Evolutionary conservation across 768 basidiomycete genomes (phyloP), one percentile per base, ranked within the genome.

Genomic region (Amanita molliuscula): DNA sequence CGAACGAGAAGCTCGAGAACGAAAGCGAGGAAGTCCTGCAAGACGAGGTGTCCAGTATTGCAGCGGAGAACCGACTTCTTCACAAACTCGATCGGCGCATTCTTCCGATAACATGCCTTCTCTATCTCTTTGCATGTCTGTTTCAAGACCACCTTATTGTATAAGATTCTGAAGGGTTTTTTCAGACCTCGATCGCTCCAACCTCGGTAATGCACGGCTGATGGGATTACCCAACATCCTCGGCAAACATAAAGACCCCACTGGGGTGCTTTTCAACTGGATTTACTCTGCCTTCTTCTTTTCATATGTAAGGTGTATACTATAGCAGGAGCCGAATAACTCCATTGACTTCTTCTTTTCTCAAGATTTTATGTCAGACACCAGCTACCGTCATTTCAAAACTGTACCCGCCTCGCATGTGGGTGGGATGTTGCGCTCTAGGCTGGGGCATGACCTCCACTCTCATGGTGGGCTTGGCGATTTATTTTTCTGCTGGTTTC

Each of bases 391-490:
- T 86, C 23, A 53, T 65, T 0, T 82, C 84, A 18, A 89, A 88
- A 59, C 68, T 88, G 11, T 77, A 77, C 52, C 80, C 75, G 7
- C 87, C 87, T 3, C 73, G 78, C 13, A 59, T 76, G 42, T 89
- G 81, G 80, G 73, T 88, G 50, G 82, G 81, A 13, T 64, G 63
- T 15, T 71, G 79, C 33, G 79, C 84, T 0, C 62, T 84, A 4
- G 83, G 84, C 29, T 89, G 87, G 87, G 86, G 87, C 2, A 55
- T 79, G n/a, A 79, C 76, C 33, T 87, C 86, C 7, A 82, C 82
- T 0, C 68, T 87, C 38, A 78, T 84, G 79, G 84, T 82, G 48
- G 50, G 68, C 47, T 16, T 16, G 9, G 55, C 42, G 3, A n/a
- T 29, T 8, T 10, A 16, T 29, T 1, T 46, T 13, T n/a, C 36